Evolutionary conservation across 345 rosid genomes (phyloP).

Genomic region (Citrus trifoliata): DNA sequence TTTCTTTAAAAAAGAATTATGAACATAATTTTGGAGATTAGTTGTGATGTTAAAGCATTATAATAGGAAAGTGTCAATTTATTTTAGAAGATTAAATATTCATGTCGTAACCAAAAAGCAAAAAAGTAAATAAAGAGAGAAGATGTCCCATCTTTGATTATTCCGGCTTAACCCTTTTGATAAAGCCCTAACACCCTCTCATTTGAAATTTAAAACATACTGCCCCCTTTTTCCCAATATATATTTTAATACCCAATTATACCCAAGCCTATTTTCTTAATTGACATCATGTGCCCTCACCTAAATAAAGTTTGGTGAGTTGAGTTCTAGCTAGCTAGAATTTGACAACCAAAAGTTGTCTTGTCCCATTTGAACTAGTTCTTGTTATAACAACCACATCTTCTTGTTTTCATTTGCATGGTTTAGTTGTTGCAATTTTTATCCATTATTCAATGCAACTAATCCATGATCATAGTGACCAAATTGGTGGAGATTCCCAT

Average conservation of each 20-base stretch:
- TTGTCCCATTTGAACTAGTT: slow-evolving; percentile 3
- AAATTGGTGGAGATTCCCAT: not conserved
- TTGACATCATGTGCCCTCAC: not conserved
- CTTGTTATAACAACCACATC: not conserved
- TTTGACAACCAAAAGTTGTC: not conserved
- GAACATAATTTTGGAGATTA: not conserved
- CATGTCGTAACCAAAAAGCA: slow-evolving; percentile 37
- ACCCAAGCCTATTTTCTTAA: not conserved
- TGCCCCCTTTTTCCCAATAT: not conserved
- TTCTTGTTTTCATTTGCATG: slow-evolving; percentile 5
- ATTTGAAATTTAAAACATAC: not conserved
- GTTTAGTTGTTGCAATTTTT: not conserved
- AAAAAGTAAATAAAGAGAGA: slow-evolving; percentile 39
- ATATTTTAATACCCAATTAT: not conserved
- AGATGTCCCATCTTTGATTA: slow-evolving; percentile 41
- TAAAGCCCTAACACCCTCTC: slow-evolving; percentile 45
- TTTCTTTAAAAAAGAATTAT: not conserved
- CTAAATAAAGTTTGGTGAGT: not conserved
- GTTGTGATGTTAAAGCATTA: slow-evolving; percentile 7
- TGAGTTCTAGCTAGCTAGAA: not conserved
- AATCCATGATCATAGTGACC: not conserved
- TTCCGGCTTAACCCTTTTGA: slow-evolving; percentile 48
- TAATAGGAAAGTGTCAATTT: not conserved
- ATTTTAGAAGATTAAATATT: not conserved
- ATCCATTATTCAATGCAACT: not conserved